phyloP scores from a whole-genome alignment of 2,329 filamentous ascomycete species.

The Calonectria leucothoes region DNA sequence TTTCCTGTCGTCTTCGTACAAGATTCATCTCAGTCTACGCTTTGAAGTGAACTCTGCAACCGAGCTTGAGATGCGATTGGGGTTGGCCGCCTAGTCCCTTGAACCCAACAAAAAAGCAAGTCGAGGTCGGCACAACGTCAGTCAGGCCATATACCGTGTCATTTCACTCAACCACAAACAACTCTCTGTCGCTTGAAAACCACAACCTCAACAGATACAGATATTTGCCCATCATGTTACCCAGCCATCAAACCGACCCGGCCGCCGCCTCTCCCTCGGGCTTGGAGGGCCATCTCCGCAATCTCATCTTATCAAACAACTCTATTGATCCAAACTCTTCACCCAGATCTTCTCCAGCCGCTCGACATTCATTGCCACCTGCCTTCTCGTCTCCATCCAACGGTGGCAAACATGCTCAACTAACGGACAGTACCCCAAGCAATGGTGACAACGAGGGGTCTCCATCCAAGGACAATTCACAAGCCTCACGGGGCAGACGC shows the following conservation, averaged over 20 bases:
- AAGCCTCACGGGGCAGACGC: constrained; percentile 47
- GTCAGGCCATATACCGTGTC: not conserved
- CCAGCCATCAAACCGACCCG: not conserved
- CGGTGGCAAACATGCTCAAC: constrained; percentile 1
- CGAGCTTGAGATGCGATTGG: not conserved
- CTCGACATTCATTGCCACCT: constrained; percentile 2
- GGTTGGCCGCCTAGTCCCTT: not conserved
- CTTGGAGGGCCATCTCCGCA: constrained; percentile 69
- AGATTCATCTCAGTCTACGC: not conserved
- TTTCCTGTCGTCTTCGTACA: not conserved
- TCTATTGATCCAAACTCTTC: constrained; percentile 33
- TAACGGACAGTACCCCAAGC: not conserved
- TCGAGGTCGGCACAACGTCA: not conserved
- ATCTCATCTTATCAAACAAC: constrained; percentile 68
- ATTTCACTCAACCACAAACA: not conserved
- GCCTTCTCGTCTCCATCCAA: not conserved
- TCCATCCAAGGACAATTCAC: constrained; percentile 16
- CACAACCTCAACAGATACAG: not conserved
- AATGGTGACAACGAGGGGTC: not conserved
- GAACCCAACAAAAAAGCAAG: constrained; percentile 2
- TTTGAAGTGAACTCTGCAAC: not conserved
- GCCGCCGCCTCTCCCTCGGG: constrained; percentile 29
- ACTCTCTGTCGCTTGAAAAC: not conserved
- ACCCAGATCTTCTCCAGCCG: constrained; percentile 2
- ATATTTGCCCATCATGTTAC: constrained; percentile 4